phyloP scores from a whole-genome alignment of 768 basidiomycete species.

The Lenzites betulinus region DNA sequence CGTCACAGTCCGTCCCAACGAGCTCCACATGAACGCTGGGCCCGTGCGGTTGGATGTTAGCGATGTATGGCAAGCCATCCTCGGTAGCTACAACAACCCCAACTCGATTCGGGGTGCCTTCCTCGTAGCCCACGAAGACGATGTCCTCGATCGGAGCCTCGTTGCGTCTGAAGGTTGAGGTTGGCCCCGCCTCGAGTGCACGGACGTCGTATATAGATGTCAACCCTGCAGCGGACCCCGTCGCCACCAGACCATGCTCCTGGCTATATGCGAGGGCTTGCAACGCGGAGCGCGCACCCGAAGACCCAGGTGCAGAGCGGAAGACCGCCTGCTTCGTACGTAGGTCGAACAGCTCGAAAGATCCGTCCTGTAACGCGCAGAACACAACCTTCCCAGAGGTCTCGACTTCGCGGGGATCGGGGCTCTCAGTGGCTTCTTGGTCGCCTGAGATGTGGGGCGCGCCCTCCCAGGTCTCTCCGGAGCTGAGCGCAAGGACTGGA shows the following conservation, averaged over 20 bases:
- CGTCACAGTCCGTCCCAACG: constrained; percentile 62
- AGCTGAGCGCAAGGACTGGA: constrained; percentile 47
- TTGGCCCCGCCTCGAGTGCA: constrained; percentile 31
- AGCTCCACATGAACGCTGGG: constrained; percentile 48
- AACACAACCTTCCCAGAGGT: constrained; percentile 51
- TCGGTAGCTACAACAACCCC: constrained; percentile 52
- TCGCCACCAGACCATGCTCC: constrained; percentile 49
- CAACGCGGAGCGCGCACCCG: constrained; percentile 37
- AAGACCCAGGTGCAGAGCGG: constrained; percentile 24
- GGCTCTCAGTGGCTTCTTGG: constrained; percentile 4
- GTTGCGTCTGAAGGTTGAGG: constrained; percentile 46
- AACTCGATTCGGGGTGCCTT: constrained; percentile 20
- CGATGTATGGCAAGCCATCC: constrained; percentile 64
- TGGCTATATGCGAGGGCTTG: constrained; percentile 49
- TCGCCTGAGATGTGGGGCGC: constrained; percentile 24
- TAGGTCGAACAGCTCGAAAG: constrained; percentile 59
- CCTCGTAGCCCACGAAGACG: constrained; percentile 18
- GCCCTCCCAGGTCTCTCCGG: constrained; percentile 42
- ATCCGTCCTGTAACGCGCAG: constrained; percentile 56
- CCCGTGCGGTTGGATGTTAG: constrained; percentile 44
- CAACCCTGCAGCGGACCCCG: constrained; percentile 58
- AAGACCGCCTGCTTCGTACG: constrained; percentile 36
- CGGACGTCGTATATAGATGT: constrained; percentile 58
- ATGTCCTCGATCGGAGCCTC: constrained; percentile 54
- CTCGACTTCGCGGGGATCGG: constrained; percentile 45